A percentile compares a stretch with the other conserved stretches of the same genome.
These are phyloP conservation scores for Chalaropsis thielavioides DNA, from an alignment of 2,329 filamentous ascomycete genomes.

Conservation along the genomic window DNA sequence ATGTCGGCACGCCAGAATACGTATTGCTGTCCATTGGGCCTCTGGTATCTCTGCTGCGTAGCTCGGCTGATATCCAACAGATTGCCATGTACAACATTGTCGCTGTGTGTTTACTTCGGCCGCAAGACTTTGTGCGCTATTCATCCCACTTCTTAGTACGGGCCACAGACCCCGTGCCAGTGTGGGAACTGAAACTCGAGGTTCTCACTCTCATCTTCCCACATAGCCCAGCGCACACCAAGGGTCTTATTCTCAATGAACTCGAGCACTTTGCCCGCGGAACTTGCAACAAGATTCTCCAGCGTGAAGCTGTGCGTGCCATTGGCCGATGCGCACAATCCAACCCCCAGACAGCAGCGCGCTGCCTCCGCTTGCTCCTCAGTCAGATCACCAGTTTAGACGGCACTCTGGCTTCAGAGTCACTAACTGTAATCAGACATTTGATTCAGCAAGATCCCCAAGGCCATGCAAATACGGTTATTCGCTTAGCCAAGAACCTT, in stretches of 20 bases:
- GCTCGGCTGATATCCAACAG: constrained; percentile 75
- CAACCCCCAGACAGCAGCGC: constrained; percentile 52
- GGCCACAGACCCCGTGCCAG: constrained; percentile 60
- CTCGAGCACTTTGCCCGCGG: constrained; percentile 82
- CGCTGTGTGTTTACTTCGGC: constrained; percentile 65
- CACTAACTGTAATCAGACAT: constrained; percentile 85
- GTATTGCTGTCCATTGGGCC: constrained; percentile 65
- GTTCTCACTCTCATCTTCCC: constrained; percentile 83
- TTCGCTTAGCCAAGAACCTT: constrained; percentile 78
- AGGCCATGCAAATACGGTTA: constrained; percentile 69
- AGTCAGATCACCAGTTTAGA: constrained; percentile 80
- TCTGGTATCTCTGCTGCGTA: constrained; percentile 69
- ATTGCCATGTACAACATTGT: constrained; percentile 90
- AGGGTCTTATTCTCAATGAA: constrained; percentile 80
- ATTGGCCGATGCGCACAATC: constrained; percentile 87
- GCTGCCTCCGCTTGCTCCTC: constrained; percentile 71
- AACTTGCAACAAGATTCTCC: constrained; percentile 52
- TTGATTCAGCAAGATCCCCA: constrained; percentile 82
- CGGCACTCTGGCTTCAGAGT: constrained; percentile 77
- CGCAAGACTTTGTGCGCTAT: constrained; percentile 73
- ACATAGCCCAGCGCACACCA: constrained; percentile 56
- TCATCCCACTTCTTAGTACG: constrained; percentile 80
- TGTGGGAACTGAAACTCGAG: constrained; percentile 88
- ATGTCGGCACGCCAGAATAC: constrained; percentile 67
- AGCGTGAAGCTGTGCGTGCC: constrained; percentile 78